Evolutionary conservation across 495 filamentous ascomycete genomes (phyloP).

Genomic region (Xylaria intraflava): DNA sequence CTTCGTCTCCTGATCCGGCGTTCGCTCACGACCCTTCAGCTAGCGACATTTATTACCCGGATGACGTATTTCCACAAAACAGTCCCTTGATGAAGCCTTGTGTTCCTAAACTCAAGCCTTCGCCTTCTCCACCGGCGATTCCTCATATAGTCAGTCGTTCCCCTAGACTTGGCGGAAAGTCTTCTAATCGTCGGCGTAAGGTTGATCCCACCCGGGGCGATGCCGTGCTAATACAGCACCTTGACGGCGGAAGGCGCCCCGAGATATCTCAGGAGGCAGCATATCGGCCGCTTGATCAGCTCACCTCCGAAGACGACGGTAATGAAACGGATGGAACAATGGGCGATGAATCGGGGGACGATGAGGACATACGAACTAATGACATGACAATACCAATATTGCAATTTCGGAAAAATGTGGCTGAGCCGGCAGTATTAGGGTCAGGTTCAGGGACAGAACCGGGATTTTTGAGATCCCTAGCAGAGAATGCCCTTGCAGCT

Average conservation of each 20-base stretch:
- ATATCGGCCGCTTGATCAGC: slow-evolving; percentile 16
- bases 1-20: slow-evolving; percentile 33
- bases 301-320: slow-evolving; percentile 18
- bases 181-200: slow-evolving; percentile 39
- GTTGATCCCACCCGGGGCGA: slow-evolving; percentile 43
- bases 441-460: slow-evolving; percentile 10
- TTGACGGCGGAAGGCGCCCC: slow-evolving; percentile 42
- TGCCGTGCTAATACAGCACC: slow-evolving; percentile 47
- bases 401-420: slow-evolving; percentile 11
- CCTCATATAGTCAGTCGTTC: slow-evolving; percentile 34
- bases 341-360: slow-evolving; percentile 19
- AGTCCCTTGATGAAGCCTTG: slow-evolving; percentile 38
- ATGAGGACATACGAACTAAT: slow-evolving; percentile 25
- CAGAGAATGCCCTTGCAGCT: slow-evolving; percentile 29
- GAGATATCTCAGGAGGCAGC: slow-evolving; percentile 42
- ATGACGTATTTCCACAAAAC: slow-evolving; percentile 37
- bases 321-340: slow-evolving; percentile 18
- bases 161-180: slow-evolving; percentile 28
- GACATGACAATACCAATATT: slow-evolving; percentile 21
- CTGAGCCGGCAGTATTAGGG: slow-evolving; percentile 7
- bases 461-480: slow-evolving; percentile 36
- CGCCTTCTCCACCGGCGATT: slow-evolving; percentile 30
- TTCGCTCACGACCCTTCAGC: slow-evolving; percentile 33
- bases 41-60: slow-evolving; percentile 40
- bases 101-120: slow-evolving; percentile 33